A percentile compares a stretch with the other conserved stretches of the same genome.
phyloP scores from a whole-genome alignment of 345 rosid genomes.

The Acer campestre region DNA sequence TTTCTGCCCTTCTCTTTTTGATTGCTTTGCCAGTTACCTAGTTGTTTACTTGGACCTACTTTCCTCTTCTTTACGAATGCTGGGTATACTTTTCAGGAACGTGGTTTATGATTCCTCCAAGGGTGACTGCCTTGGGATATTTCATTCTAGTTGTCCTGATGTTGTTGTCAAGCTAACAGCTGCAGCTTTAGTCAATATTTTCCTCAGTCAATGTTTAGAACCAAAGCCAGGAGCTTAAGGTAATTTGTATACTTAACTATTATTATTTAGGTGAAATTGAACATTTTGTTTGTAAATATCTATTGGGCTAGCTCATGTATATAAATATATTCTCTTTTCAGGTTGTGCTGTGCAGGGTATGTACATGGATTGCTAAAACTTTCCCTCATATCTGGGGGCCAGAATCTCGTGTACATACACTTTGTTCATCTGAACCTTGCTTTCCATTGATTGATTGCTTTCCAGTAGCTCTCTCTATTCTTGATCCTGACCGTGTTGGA shows the following conservation, averaged over 20 bases:
- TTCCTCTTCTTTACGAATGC: background rate
- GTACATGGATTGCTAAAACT: constrained; percentile 62
- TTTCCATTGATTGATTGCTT: constrained; percentile 69
- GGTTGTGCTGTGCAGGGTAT: constrained; percentile 81
- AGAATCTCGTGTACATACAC: constrained; percentile 54
- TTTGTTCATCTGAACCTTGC: constrained; percentile 73
- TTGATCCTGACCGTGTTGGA: constrained; percentile 55
- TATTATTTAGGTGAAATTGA: constrained; percentile 22
- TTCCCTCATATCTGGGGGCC: constrained; percentile 89
- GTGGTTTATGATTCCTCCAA: constrained; percentile 71
- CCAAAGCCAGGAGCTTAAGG: constrained; percentile 90
- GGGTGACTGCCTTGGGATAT: constrained; percentile 66
- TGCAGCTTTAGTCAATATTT: constrained; percentile 55
- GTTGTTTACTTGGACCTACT: background rate
- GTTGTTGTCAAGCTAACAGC: constrained; percentile 71
- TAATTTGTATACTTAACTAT: constrained; percentile 18
- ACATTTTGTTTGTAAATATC: background rate
- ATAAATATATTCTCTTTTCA: constrained; percentile 26
- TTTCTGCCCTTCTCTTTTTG: background rate
- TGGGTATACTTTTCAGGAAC: constrained; percentile 51
- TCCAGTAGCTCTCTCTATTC: constrained; percentile 56
- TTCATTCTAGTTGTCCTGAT: constrained; percentile 73
- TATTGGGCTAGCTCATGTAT: background rate
- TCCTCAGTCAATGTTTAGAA: constrained; percentile 60
- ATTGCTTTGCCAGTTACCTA: background rate